Percentiles rank a stretch among this genome's conserved stretches.
phyloP scores from a whole-genome alignment of 139 green algal species.

The Eudorina sp. region DNA sequence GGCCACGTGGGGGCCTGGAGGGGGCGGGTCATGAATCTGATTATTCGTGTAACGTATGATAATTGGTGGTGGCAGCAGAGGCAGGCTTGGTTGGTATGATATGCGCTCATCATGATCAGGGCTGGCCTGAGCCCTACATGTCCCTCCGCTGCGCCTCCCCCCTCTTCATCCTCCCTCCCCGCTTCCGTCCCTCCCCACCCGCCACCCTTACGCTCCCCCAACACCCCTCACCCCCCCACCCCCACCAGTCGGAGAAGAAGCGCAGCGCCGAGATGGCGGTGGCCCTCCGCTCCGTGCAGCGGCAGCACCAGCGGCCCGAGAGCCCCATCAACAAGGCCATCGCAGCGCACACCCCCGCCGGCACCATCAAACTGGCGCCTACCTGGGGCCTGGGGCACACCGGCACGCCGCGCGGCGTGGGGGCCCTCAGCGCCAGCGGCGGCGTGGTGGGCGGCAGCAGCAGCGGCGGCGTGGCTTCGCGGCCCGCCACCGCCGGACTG shows the following conservation, averaged over 20 bases:
- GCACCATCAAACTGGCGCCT: conserved; percentile 31
- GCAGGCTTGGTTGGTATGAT: too few species aligned
- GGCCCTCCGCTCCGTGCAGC: conserved; percentile 58
- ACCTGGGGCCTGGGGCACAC: conserved; percentile 23
- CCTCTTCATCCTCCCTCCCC: too few species aligned
- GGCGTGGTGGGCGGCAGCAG: background rate
- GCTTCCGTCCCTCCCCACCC: too few species aligned
- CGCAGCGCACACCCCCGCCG: conserved; percentile 21
- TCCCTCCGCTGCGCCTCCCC: too few species aligned
- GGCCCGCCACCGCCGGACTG: conserved; percentile 39
- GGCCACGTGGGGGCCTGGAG: too few species aligned
- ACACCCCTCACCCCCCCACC: background rate
- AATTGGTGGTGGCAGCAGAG: too few species aligned
- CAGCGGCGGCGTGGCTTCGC: background rate
- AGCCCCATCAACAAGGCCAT: conserved; percentile 45
- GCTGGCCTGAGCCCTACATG: too few species aligned
- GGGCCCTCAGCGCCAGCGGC: too few species aligned
- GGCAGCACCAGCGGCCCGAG: conserved; percentile 20
- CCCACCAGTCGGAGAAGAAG: conserved; percentile 53
- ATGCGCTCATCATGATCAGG: too few species aligned
- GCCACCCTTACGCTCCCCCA: background rate
- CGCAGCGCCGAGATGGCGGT: conserved; percentile 53
- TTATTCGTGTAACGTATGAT: too few species aligned
- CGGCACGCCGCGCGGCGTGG: background rate
- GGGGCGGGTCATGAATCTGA: too few species aligned